Evolutionary conservation across 2,329 filamentous ascomycete species (phyloP), one percentile per base, ranked within the genome.

Genomic region (Nothophoma quercina): DNA sequence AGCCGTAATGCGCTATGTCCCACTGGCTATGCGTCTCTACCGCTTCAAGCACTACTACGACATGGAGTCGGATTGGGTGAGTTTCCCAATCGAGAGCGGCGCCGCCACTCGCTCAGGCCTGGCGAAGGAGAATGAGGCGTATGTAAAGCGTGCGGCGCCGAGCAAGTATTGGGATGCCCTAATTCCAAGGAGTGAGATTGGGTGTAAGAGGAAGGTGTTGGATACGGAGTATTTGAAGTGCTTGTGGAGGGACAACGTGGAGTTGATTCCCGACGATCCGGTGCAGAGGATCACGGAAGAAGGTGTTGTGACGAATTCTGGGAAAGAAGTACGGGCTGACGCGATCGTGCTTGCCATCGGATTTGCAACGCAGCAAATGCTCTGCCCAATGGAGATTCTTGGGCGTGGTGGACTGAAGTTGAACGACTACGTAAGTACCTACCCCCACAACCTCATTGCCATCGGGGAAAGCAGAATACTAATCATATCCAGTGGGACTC

Each of bases 281-380:
- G 74, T 79, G 1, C 64, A 74, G 28, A 63, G 63, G 35, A 76
- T 80, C 25, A 74, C 68, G 0, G 67, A 70, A 10, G 49, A 52
- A 10, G 77, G 77, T 0, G 74, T 80, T 5, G 56, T 64, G 16
- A 79, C 77, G 8, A 64, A 61, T 29, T 71, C 67, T 21, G 78
- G 78, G 1, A 60, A 69, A 2, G 58, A 74, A 15, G 58, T 79
- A 19, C 47, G 67, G n/a, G 78, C 77, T 0, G 78, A 80, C 63
- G 77, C 69, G 4, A 79, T 83, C 46, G 64, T 83, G 7, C 71
- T 81, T 2, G 81, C 80, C 0, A 81, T 76, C 23, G 80, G 81
- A 0, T 83, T 82, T 38, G 72, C 78, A 35, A 81, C 80, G 1
- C 75, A 78, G 42, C 76, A 77, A 41, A 75, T 79, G 48, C 59